phyloP scores from a whole-genome alignment of 1,284 basidiomycete species.

The Ganoderma lucidum region DNA sequence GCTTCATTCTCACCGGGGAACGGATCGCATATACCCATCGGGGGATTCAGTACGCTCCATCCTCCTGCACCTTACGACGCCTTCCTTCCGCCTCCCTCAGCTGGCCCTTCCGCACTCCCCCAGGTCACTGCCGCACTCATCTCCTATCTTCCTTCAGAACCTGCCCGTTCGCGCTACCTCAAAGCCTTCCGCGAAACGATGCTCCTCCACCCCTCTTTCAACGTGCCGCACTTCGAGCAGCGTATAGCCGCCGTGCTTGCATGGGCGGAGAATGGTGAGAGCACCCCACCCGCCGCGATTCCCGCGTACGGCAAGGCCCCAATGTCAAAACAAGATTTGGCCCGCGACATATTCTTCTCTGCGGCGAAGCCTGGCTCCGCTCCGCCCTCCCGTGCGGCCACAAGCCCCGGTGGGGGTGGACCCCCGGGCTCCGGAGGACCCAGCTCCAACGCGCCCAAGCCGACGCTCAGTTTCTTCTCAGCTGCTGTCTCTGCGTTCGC shows the following conservation, averaged over 20 bases:
- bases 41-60: constrained; percentile 22
- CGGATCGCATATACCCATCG: constrained; percentile 16
- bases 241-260: constrained; percentile 55
- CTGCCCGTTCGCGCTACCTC: constrained; percentile 48
- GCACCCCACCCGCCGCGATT: not conserved
- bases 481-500: constrained; percentile 62
- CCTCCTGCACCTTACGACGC: constrained; percentile 32
- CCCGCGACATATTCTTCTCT: constrained; percentile 46
- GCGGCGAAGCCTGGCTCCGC: constrained; percentile 21
- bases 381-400: constrained; percentile 17
- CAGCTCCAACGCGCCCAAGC: constrained; percentile 39
- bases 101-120: constrained; percentile 37
- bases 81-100: constrained; percentile 34
- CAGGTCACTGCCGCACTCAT: constrained; percentile 50
- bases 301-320: constrained; percentile 19
- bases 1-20: constrained; percentile 25
- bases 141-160: constrained; percentile 48
- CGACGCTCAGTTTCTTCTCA: constrained; percentile 67
- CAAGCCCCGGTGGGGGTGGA: constrained; percentile 13
- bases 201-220: constrained; percentile 59
- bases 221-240: constrained; percentile 55
- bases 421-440: constrained; percentile 8
- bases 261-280: constrained; percentile 42
- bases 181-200: constrained; percentile 52
- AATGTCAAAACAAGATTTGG: constrained; percentile 41